phyloP scores from a whole-genome alignment of 2,329 filamentous ascomycete genomes.

The Didymella pomorum region DNA sequence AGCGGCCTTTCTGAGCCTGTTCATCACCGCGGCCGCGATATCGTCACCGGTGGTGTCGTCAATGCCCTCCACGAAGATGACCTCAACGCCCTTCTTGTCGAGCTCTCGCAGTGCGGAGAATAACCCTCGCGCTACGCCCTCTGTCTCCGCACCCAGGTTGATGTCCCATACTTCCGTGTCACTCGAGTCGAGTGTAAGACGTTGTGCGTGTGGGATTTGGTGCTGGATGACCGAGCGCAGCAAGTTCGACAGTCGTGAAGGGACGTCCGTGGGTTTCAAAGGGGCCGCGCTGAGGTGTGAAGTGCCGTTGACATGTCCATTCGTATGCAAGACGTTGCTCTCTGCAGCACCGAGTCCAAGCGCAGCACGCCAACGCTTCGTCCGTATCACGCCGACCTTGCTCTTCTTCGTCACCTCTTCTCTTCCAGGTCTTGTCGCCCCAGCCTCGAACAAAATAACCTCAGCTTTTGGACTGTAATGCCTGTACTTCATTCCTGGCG shows the following conservation, averaged over 20 bases:
- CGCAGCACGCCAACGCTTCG: slow-evolving; percentile 36
- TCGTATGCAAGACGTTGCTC: slow-evolving; percentile 1
- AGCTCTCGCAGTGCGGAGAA: slow-evolving; percentile 88
- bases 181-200: slow-evolving; percentile 22
- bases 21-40: slow-evolving; percentile 75
- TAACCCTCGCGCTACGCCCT: slow-evolving; percentile 81
- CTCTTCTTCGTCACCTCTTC: slow-evolving; percentile 42
- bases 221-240: slow-evolving; percentile 48
- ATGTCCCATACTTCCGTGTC: slow-evolving; percentile 67
- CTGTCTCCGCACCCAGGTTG: slow-evolving; percentile 72
- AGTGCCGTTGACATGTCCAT: slow-evolving; percentile 25
- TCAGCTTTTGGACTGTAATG: slow-evolving; percentile 93
- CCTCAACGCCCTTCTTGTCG: slow-evolving; percentile 78
- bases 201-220: slow-evolving; percentile 41
- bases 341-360: slow-evolving; percentile 27
- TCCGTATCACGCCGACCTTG: slow-evolving; percentile 53
- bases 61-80: slow-evolving; percentile 92
- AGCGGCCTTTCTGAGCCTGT: slow-evolving; percentile 59
- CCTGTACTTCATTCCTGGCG: slow-evolving; percentile 98
- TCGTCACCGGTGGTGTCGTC: slow-evolving; percentile 72
- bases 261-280: slow-evolving; percentile 1
- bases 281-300: neutral
- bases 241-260: slow-evolving; percentile 39
- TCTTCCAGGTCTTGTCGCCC: slow-evolving; percentile 42
- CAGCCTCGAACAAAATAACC: slow-evolving; percentile 81